These are phyloP conservation scores for Daldinia grandis DNA, from an alignment of 495 filamentous ascomycete species.

Conservation along the genomic window DNA sequence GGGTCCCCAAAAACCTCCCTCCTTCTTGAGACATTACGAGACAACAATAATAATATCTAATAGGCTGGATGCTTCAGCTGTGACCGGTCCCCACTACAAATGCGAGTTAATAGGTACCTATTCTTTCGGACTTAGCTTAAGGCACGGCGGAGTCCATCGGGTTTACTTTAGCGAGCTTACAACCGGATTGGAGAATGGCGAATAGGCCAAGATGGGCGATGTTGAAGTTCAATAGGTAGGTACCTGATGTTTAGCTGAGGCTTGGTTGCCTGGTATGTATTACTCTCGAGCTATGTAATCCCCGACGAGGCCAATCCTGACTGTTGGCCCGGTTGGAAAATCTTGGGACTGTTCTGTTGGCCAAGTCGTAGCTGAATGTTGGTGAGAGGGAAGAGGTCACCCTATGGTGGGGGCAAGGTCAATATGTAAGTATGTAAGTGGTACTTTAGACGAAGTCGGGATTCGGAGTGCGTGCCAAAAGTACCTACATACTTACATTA, in stretches of 20 bases:
- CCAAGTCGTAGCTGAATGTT: not conserved
- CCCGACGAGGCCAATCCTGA: not conserved
- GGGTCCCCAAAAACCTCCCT: not conserved
- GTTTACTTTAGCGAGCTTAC: constrained; percentile 3
- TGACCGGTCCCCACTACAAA: not conserved
- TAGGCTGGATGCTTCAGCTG: not conserved
- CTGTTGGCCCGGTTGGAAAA: not conserved
- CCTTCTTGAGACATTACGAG: not conserved
- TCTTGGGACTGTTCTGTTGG: not conserved
- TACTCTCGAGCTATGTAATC: no score
- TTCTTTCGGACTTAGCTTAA: not conserved
- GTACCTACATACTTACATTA: not conserved
- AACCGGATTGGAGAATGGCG: not conserved
- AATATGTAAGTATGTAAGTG: not conserved
- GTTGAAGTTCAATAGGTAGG: not conserved
- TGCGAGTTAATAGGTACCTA: not conserved
- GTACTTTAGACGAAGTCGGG: constrained; percentile 6
- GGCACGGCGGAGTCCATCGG: not conserved
- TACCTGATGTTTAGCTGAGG: not conserved
- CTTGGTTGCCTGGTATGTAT: no score
- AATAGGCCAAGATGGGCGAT: not conserved
- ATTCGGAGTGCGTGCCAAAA: not conserved
- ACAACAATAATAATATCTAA: not conserved
- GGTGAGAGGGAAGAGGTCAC: not conserved
- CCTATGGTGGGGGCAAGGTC: not conserved